Base-by-base conservation (phyloP, 1,139 yeast genomes). In the Zygosaccharomyces pseudobailii region DNA sequence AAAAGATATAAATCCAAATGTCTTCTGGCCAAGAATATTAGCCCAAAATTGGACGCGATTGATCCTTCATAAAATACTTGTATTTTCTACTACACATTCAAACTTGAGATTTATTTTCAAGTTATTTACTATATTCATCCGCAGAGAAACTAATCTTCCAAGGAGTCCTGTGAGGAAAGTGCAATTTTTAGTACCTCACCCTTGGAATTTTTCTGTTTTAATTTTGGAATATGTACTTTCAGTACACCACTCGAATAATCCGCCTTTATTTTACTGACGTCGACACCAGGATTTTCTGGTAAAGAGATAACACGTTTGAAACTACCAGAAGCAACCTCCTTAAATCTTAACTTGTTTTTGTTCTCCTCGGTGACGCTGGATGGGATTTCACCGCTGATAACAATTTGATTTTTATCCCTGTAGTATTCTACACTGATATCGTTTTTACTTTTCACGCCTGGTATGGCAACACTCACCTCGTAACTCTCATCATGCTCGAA, bases 241-340 rank as follows among this genome's bases (percentile, higher is more conserved):
- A 73, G 58, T 23, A 73, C 67, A 53, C 77, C 77, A 43, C 71
- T 64, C 19, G 65, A 59, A 52, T 69, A 70, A 41, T 55, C 65
- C n/a, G 75, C 76, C 49, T 59, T 63, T 51, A 73, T 72, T 36
- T 67, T 63, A 3, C 65, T 70, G 27, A 71, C 73, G 52, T 72
- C 74, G 33, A 73, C 50, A 42, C 66, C 66, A 9, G 67, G 66
- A 8, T 57, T 47, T 3, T 59, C 55, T 36, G 77, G 76, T 36
- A 73, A 59, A 3, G 64, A 59, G 43, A 73, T 56, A 10, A 61
- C 62, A 53, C 76, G 65, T 55, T 68, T 70, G 54, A 73, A 73
- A 36, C 59, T 66, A 45, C 77, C 76, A 27, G 59, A 53, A 4
- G 63, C 57, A 50, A 75, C 63, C 49, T 73, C 76, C 28, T 63